phyloP scores from a whole-genome alignment of 352 stramenopile genomes.

The Globisporangium spinosum region DNA sequence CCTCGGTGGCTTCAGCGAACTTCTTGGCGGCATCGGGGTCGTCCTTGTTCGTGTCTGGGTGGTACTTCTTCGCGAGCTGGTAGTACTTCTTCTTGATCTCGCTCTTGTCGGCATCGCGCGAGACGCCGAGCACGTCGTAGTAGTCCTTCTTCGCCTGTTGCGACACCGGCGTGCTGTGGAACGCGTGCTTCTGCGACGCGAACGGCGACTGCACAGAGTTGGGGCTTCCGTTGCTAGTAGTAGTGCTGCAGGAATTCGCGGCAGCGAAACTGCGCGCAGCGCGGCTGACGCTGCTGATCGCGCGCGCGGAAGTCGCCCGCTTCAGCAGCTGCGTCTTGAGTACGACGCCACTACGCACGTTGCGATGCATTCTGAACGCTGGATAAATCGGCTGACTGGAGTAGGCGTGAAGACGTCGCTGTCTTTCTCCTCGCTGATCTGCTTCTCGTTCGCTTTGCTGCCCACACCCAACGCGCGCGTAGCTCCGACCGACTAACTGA shows the following conservation, averaged over 20 bases:
- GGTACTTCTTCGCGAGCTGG: conserved; percentile 96
- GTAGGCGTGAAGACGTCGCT: neutral
- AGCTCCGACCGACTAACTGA: conserved; percentile 8
- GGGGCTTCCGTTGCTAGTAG: neutral
- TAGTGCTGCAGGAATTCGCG: conserved; percentile 2
- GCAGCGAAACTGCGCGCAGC: conserved; percentile 13
- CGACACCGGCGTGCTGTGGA: conserved; percentile 65
- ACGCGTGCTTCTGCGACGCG: conserved; percentile 21
- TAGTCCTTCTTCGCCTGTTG: conserved; percentile 90
- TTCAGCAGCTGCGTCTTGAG: conserved; percentile 18
- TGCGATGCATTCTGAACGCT: conserved; percentile 14
- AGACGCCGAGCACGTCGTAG: conserved; percentile 95
- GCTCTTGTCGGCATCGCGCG: conserved; percentile 86
- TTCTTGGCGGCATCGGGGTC: conserved; percentile 89
- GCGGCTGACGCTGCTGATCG: conserved; percentile 11
- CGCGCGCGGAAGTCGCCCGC: conserved; percentile 8
- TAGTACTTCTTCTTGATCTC: conserved; percentile 99
- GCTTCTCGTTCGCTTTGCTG: neutral
- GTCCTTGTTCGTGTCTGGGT: conserved; percentile 97
- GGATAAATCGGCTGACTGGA: neutral
- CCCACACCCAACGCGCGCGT: conserved; percentile 7
- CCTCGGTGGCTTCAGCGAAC: conserved; percentile 91
- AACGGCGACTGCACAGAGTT: conserved; percentile 4
- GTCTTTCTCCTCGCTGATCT: neutral
- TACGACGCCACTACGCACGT: conserved; percentile 10